Base-by-base conservation (phyloP, 176 grass and related monocot genomes). In the Oryza longistaminata region DNA sequence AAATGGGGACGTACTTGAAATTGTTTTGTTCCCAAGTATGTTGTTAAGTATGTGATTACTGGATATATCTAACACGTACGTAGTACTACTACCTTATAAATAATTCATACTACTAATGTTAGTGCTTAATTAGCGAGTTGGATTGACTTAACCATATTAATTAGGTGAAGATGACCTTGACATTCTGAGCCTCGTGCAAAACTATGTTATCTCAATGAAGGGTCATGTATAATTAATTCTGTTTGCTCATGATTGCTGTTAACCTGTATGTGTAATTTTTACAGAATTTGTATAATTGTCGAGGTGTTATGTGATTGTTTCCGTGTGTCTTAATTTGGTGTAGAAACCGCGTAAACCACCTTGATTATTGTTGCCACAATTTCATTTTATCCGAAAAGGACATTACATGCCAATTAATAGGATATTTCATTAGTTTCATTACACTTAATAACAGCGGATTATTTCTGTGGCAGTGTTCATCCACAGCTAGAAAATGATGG, bases 121-220 rank as follows among this genome's bases (percentile, higher is more conserved):
- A 50, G 25, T 81, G 27, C 5, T 75, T 27, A 48, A 66, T 55
- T 65, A 81, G 77, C 43, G 17, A 77, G 55, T 19, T 66, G 34
- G 11, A 58, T 72, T 86, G 72, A 72, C 66, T 72, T 7, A 11
- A 9, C 1, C 85, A 68, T 27, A 35, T n/a, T 21, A 34, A 73
- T 71, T 46, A 11, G 35, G 45, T 40, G 29, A 73, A 19, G 7
- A 34, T 43, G 44, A 19, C 68, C 74, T 65, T 40, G 27, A 21
- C 1, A 80, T 55, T 19, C 6, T 1, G 2, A 37, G 17, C 25
- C 35, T 61, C 14, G 11, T 37, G 65, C 70, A 35, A 50, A 80
- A 52, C 65, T 16, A 9, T 7, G 60, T 12, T 17, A 33, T 75
- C 62, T 69, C 46, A 67, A 75, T 26, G 25, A 3, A 22, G 64